Conservation (phyloP, 345 rosid genomes). For the Populus euphratica region DNA sequence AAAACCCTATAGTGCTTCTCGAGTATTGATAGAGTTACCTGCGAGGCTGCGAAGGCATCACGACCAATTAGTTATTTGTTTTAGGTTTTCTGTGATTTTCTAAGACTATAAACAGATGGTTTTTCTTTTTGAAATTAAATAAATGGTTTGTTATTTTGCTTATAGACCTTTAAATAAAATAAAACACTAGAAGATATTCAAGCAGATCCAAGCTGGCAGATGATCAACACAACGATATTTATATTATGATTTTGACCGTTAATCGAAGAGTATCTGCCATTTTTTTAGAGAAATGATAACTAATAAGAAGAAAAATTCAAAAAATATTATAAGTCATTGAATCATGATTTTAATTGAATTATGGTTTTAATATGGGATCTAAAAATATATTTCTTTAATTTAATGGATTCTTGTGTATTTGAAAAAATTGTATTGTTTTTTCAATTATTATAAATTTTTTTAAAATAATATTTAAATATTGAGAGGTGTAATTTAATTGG, state of each 20-base stretch:
- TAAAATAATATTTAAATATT: too few relatives aligned
- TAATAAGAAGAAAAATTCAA: too few relatives aligned
- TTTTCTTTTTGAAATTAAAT: neutral
- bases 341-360: neutral
- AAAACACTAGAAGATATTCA: neutral
- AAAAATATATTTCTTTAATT: too few relatives aligned
- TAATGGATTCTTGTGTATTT: neutral
- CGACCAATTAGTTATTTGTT: neutral
- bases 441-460: accelerated
- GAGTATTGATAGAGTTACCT: neutral
- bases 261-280: too few relatives aligned
- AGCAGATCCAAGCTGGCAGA: too few relatives aligned
- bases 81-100: neutral
- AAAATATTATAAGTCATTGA: too few relatives aligned
- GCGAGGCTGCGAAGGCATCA: neutral
- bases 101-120: neutral
- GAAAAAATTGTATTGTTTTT: too few relatives aligned
- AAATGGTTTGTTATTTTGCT: neutral
- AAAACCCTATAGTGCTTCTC: neutral
- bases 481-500: accelerated
- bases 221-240: too few relatives aligned
- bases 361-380: neutral
- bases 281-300: too few relatives aligned
- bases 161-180: neutral
- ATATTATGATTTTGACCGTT: too few relatives aligned